Conservation (phyloP, 257 asterid genomes). For the Solanum sitiens region DNA sequence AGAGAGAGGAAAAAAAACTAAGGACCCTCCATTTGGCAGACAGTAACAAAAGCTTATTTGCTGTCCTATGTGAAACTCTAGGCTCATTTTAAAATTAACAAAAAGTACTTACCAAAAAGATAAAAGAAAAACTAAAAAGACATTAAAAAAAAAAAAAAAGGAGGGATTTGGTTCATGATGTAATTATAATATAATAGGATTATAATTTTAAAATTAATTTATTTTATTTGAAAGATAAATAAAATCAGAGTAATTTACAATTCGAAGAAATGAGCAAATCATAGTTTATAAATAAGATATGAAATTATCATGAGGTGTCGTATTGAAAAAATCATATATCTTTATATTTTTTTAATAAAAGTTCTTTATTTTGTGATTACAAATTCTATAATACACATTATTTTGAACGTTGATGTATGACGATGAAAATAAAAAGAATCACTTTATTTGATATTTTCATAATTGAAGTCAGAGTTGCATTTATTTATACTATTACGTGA, state of each 20-base stretch:
- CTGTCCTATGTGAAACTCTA: conserved; percentile 25
- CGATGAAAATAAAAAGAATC: neutral
- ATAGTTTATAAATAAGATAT: too few relatives aligned
- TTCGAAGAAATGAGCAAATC: neutral
- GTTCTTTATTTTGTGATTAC: too few relatives aligned
- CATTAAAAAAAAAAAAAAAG: neutral
- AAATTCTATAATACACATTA: too few relatives aligned
- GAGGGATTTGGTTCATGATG: neutral
- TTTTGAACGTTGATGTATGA: neutral
- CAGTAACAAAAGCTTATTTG: conserved; percentile 28
- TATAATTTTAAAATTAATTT: neutral
- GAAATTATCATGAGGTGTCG: too few relatives aligned
- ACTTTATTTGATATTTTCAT: too few relatives aligned
- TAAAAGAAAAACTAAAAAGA: neutral
- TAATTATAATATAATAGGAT: neutral
- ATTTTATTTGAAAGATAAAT: neutral
- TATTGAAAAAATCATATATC: too few relatives aligned
- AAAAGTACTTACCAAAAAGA: neutral
- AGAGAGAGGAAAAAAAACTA: conserved; percentile 6
- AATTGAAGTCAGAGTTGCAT: neutral
- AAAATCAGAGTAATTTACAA: too few relatives aligned
- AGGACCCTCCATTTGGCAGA: conserved; percentile 37
- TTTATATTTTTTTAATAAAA: too few relatives aligned
- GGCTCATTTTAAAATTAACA: neutral
- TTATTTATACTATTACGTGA: too few relatives aligned